Percentiles rank a stretch among this genome's conserved stretches.
Conservation (phyloP, 1,284 basidiomycete genomes). For the Tylopilus orsonianus region DNA sequence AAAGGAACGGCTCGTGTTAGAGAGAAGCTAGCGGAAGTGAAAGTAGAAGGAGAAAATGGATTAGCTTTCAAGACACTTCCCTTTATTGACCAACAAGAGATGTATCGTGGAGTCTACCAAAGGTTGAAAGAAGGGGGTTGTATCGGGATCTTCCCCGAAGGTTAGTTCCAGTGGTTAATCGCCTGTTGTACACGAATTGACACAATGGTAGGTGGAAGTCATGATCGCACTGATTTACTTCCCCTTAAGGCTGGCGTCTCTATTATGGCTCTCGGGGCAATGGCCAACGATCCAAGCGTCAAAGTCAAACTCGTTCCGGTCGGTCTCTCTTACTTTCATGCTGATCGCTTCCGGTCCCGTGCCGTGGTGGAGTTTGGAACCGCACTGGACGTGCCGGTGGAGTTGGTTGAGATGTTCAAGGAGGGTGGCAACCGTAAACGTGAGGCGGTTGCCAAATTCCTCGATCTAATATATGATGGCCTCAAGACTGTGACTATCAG, state of each 20-base stretch:
- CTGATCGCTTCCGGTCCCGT: constrained; percentile 91
- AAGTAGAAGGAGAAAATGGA: constrained; percentile 55
- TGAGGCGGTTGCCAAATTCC: constrained; percentile 86
- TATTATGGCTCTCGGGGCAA: constrained; percentile 96
- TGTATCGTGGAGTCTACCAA: constrained; percentile 94
- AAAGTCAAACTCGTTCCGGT: constrained; percentile 94
- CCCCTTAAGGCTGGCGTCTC: constrained; percentile 96
- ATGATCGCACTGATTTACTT: constrained; percentile 92
- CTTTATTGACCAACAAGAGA: constrained; percentile 89
- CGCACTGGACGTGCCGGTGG: constrained; percentile 85
- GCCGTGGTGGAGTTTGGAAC: constrained; percentile 97
- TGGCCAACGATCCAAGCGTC: constrained; percentile 86
- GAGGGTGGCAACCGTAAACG: constrained; percentile 87
- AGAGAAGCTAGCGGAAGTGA: constrained; percentile 62
- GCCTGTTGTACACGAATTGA: constrained; percentile 11
- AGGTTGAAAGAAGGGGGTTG: constrained; percentile 84
- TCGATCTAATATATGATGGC: constrained; percentile 94
- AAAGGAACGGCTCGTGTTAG: constrained; percentile 73
- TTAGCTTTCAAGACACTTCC: constrained; percentile 79
- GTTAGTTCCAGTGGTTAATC: constrained; percentile 39
- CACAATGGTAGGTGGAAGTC: constrained; percentile 75
- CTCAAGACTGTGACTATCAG: constrained; percentile 96
- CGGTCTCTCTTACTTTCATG: constrained; percentile 94
- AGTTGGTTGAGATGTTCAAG: constrained; percentile 89
- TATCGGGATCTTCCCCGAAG: constrained; percentile 97